A percentile compares a stretch with the other conserved stretches of the same genome.
Conservation (phyloP, 352 stramenopile genomes). For the Globisporangium mamillatum region DNA sequence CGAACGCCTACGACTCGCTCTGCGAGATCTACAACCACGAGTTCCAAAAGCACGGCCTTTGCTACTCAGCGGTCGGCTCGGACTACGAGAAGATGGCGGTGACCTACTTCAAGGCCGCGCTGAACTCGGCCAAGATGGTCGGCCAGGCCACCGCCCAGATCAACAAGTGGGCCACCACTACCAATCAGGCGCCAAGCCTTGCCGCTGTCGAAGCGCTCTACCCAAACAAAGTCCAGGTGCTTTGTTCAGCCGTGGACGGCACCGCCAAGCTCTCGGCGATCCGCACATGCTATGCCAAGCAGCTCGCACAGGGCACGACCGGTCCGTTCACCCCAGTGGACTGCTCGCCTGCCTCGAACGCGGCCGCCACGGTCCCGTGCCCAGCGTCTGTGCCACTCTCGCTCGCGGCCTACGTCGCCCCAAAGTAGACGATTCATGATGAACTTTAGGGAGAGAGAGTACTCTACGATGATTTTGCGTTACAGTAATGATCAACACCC, state of each 20-base stretch:
- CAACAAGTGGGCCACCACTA: constrained; percentile 42
- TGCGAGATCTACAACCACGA: constrained; percentile 87
- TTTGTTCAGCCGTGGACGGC: constrained; percentile 56
- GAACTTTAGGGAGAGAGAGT: background rate
- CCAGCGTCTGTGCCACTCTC: constrained; percentile 6
- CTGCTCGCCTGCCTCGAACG: constrained; percentile 15
- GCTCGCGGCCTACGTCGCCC: constrained; percentile 13
- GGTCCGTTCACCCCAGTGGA: constrained; percentile 12
- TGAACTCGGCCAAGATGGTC: constrained; percentile 44
- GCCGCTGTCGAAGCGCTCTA: constrained; percentile 53
- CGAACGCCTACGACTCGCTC: constrained; percentile 40
- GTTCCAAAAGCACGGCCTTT: constrained; percentile 87
- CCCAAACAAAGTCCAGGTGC: constrained; percentile 56
- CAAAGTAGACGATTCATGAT: constrained; percentile 3
- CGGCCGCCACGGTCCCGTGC: constrained; percentile 11
- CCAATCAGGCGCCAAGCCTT: constrained; percentile 22
- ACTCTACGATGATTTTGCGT: background rate
- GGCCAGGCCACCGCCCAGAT: constrained; percentile 43
- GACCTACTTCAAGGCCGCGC: constrained; percentile 17
- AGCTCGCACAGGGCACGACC: constrained; percentile 1
- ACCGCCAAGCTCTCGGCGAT: constrained; percentile 67
- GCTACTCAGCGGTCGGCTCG: constrained; percentile 60
- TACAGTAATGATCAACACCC: background rate
- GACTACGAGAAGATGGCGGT: constrained; percentile 18
- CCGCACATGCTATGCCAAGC: constrained; percentile 62